Base-by-base conservation (phyloP, 2,329 filamentous ascomycete genomes). In the Colletotrichum lentis region DNA sequence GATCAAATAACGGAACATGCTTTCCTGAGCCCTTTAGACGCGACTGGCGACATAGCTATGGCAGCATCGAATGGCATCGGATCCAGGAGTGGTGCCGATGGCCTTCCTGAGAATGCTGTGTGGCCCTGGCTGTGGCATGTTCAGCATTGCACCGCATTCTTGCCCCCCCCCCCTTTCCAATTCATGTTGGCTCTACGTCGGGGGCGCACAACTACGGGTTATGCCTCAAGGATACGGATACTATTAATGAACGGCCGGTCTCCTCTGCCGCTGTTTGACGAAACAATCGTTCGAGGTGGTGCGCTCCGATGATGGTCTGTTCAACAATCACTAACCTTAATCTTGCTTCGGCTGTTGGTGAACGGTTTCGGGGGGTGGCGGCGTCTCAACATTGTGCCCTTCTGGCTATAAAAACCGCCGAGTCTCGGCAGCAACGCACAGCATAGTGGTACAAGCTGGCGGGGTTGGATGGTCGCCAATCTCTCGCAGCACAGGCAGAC, bases 271-370 rank as follows among this genome's bases (percentile, higher is more conserved):
- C 22, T 49, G 11, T 22, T 49, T 22, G 22, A 24, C 31, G 55
- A 53, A 60, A 47, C 55, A 31, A 60, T 44, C 46, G 46, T 53
- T 53, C 54, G n/a, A 43, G 62, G 52, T 43, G 14, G 14, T 11
- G 37, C 46, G 62, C 54, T 39, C 27, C 46, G 54, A 46, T 18
- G 39, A 39, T 54, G 16, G 41, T 35, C 31, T 53, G 56, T 49
- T 54, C 47, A 49, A 49, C 31, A 60, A 55, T 54, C 27, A 56
- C 47, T 20, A 49, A 65, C 62, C 47, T 20, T 43, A 65, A 54
- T 31, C 39, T 65, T 61, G 56, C 46, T 65, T 61, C 44, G 62
- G 35, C 14, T n/a, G 43, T 49, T 37, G 41, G n/a, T 18, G 20
- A 56, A 41, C 49, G 41, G 56, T 39, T 61, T 43, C 41, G 47